Evolutionary conservation across 768 basidiomycete species (phyloP), one percentile per base, ranked within the genome.

Genomic region (Pleurotus cornucopiae): DNA sequence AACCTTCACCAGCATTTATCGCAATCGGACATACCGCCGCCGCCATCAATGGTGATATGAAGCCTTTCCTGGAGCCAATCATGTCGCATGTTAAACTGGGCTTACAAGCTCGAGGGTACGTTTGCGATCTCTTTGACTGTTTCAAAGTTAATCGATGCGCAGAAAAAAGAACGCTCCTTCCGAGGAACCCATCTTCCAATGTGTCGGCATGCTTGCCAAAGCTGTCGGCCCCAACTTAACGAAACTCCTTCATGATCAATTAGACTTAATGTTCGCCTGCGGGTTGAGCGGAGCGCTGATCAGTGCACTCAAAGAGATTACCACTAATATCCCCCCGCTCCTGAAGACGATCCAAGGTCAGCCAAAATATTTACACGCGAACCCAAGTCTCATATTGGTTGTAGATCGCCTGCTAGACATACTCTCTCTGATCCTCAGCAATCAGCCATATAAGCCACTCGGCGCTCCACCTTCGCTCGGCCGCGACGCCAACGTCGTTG

Each of bases 221-320:
- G 92, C 97, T 6, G 94, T 99, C 30, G 97, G 97, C 0, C 94
- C 94, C 2, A 96, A 94, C 69, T 75, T 99, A 46, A 98, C 97
- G 0, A 94, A 96, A 66, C 79, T 96, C 46, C 78, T 99, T 56
- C 97, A 98, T 69, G 97, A 98, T 65, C 90, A 98, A 62, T 82
- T 99, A 30, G 95, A 98, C 68, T 76, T 97, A 41, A 98, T 99
- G 91, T 90, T 98, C 66, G 89, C 86, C 0, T 96, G 89, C 66
- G 96, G 94, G 2, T 71, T 99, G 59, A 95, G 91, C 65, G 94
- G 95, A 60, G 86, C 94, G 11, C 76, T 99, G 39, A 82, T 86
- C 26, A 82, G 89, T 63, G 93, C 96, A 0, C 77, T 99, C 6
- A 82, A 84, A 11, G 88, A 86, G 21, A 93, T 98, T 55, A 88